Percentiles rank a stretch among this genome's conserved stretches.
These are phyloP conservation scores for Areca catechu DNA, from an alignment of 176 grass and related monocot genomes.

Conservation along the genomic window DNA sequence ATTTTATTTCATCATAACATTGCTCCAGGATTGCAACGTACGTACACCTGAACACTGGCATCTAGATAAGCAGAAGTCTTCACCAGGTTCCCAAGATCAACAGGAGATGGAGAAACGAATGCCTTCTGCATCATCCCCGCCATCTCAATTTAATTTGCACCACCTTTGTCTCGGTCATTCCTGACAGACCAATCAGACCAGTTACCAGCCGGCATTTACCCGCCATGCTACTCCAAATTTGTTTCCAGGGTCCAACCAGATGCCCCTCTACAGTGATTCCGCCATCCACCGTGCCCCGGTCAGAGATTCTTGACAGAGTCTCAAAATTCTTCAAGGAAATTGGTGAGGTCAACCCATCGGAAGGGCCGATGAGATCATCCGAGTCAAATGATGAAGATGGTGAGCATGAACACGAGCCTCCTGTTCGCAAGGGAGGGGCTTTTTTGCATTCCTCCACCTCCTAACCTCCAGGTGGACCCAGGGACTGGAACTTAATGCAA, in stretches of 20 bases:
- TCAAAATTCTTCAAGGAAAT: constrained; percentile 92
- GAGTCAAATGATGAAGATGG: constrained; percentile 45
- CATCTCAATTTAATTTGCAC: not conserved
- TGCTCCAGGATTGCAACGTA: constrained; percentile 43
- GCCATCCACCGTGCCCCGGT: constrained; percentile 56
- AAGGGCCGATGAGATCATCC: constrained; percentile 51
- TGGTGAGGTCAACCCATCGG: constrained; percentile 79
- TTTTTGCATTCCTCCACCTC: constrained; percentile 87
- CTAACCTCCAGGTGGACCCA: constrained; percentile 59
- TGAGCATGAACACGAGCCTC: constrained; percentile 56
- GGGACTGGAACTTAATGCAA: constrained; percentile 68
- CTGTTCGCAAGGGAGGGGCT: constrained; percentile 56
- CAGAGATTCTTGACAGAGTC: constrained; percentile 65
- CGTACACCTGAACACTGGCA: constrained; percentile 49
- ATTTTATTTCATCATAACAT: not conserved
- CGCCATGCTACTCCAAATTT: constrained; percentile 30
- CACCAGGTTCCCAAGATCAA: constrained; percentile 25
- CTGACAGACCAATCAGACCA: constrained; percentile 39
- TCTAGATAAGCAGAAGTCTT: constrained; percentile 8
- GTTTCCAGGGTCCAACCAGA: constrained; percentile 42
- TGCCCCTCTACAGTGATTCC: constrained; percentile 48
- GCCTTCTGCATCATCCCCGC: constrained; percentile 4
- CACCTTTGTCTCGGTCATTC: constrained; percentile 25
- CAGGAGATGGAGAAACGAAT: constrained; percentile 29
- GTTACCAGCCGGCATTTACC: constrained; percentile 29